Conservation (phyloP, 1,284 basidiomycete species). For the Tylopilus sp. region DNA sequence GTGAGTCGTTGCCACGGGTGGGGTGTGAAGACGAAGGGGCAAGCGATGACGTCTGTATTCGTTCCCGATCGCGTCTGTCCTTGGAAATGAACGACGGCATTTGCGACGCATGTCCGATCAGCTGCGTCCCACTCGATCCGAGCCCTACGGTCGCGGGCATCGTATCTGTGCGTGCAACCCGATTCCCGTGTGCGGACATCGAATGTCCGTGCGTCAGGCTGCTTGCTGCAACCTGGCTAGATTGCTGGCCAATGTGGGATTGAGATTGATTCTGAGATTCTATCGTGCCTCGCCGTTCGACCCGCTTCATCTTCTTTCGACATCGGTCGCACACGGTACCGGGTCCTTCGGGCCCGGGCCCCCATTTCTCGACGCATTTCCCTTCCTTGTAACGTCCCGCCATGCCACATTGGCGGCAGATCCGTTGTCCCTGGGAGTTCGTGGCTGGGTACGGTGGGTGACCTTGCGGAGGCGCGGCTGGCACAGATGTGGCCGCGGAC, state of each 20-base stretch:
- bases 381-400: constrained; percentile 74
- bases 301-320: constrained; percentile 82
- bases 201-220: constrained; percentile 21
- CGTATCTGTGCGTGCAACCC: constrained; percentile 28
- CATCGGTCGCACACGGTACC: constrained; percentile 83
- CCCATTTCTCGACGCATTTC: constrained; percentile 85
- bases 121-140: constrained; percentile 29
- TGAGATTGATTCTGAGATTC: constrained; percentile 28
- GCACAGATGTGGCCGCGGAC: constrained; percentile 5
- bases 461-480: constrained; percentile 4
- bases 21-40: constrained; percentile 19
- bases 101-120: constrained; percentile 23
- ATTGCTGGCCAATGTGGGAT: constrained; percentile 13
- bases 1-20: constrained; percentile 15
- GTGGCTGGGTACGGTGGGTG: constrained; percentile 36
- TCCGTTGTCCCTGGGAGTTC: constrained; percentile 64
- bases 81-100: constrained; percentile 28
- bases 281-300: constrained; percentile 68
- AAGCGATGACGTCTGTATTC: constrained; percentile 25
- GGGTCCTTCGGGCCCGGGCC: constrained; percentile 76
- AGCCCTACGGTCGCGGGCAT: constrained; percentile 25
- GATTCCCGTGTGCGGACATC: constrained; percentile 19
- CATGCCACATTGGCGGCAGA: constrained; percentile 69
- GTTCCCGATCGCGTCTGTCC: constrained; percentile 30
- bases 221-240: constrained; percentile 5